Evolutionary conservation across 768 basidiomycete species (phyloP), one percentile per base, ranked within the genome.

Genomic region (Leucogyrophana mollusca): DNA sequence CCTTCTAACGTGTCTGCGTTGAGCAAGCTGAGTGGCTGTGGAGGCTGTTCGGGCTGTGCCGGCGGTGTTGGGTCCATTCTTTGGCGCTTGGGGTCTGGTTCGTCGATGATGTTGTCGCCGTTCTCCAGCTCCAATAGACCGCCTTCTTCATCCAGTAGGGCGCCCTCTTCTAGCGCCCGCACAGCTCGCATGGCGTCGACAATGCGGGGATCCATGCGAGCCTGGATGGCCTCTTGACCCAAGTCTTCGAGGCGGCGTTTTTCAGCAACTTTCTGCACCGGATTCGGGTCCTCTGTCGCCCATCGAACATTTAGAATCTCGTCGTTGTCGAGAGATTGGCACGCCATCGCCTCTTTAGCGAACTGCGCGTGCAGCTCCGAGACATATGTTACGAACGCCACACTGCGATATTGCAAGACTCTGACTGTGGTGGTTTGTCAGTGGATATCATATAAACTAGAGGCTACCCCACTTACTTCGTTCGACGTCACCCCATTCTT

Each of bases 261-360:
- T 67, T 98, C 96, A 0, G 81, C 79, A 7, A 87, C 83, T 57
- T 94, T 94, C 52, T 87, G 83, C 0, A 82, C 82, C 1, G 95
- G 96, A 63, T 99, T 99, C 1, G 96, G 96, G 64, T 99, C 96
- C 61, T 96, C 95, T 0, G 95, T 98, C 27, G 96, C 96, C 96
- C 96, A 99, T 39, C 95, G 86, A 43, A 98, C 94, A 66, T 99
- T 99, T 50, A 98, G 78, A 50, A 97, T 94, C 60, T 99, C 96
- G 62, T 96, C 94, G 57, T 92, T 89, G 62, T 98, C 96, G 53
- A 98, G 76, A 14, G 90, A 94, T 67, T 99, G 96, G 66, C 94
- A 94, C 13, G 95, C 92, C 96, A 99, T 99, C 1, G 95, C 83
- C 65, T 99, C 96, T 63, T 96, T 96, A 14, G 96, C 96, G 62